These are phyloP conservation scores for Ustilago loliicola DNA, from an alignment of 1,284 basidiomycete species.

Conservation along the genomic window DNA sequence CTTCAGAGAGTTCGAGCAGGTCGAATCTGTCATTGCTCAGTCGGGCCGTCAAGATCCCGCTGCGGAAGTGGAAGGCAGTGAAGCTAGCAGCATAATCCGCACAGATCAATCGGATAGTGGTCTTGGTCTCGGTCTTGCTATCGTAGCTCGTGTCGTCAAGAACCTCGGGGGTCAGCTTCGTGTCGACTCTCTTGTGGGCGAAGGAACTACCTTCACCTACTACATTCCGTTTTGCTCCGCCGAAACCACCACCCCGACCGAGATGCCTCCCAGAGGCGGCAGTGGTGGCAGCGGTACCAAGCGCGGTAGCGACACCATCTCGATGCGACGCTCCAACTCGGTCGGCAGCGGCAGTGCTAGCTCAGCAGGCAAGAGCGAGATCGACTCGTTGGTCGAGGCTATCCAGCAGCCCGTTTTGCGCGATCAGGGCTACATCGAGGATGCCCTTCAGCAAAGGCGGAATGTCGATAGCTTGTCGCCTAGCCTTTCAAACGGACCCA, in stretches of 20 bases:
- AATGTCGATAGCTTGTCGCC: slow-evolving; percentile 27
- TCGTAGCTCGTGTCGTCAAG: slow-evolving; percentile 85
- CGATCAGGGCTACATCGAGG: slow-evolving; percentile 60
- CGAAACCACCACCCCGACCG: slow-evolving; percentile 36
- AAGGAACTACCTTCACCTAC: slow-evolving; percentile 82
- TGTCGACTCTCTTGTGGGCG: slow-evolving; percentile 79
- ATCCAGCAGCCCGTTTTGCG: slow-evolving; percentile 71
- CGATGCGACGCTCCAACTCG: slow-evolving; percentile 54
- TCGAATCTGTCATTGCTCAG: slow-evolving; percentile 74
- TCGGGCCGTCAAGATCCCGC: slow-evolving; percentile 29
- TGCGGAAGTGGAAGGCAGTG: slow-evolving; percentile 23
- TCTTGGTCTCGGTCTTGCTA: slow-evolving; percentile 80
- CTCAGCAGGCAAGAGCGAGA: slow-evolving; percentile 72
- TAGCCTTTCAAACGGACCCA: slow-evolving; percentile 10
- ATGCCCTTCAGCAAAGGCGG: slow-evolving; percentile 37
- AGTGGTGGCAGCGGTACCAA: slow-evolving; percentile 32
- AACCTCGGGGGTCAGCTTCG: slow-evolving; percentile 84
- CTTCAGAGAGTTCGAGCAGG: slow-evolving; percentile 88
- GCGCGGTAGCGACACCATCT: slow-evolving; percentile 29
- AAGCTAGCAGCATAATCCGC: slow-evolving; percentile 24
- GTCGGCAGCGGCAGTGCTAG: slow-evolving; percentile 55
- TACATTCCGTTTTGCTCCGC: slow-evolving; percentile 75
- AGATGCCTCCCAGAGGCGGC: slow-evolving; percentile 22
- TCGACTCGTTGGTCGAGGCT: slow-evolving; percentile 79
- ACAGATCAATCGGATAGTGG: slow-evolving; percentile 50